A percentile compares a stretch with the other conserved stretches of the same genome.
Conservation (phyloP, 495 filamentous ascomycete genomes). For the Pyronema domesticum region DNA sequence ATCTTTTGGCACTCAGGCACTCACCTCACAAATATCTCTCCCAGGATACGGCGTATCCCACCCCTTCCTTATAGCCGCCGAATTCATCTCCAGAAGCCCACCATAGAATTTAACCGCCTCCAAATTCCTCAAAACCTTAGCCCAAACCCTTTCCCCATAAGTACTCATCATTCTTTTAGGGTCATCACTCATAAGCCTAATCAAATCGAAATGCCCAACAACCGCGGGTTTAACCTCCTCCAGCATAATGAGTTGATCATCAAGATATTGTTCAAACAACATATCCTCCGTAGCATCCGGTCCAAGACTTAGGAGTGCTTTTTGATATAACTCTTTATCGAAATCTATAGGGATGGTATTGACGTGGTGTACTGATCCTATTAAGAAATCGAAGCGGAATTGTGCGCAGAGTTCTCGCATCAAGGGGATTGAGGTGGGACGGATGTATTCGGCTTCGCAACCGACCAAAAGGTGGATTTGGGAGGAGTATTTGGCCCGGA, state of each 20-base stretch:
- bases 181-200: conserved; percentile 55
- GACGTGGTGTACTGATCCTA: conserved; percentile 84
- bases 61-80: conserved; percentile 69
- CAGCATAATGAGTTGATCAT: conserved; percentile 71
- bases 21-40: conserved; percentile 57
- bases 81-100: conserved; percentile 77
- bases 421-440: conserved; percentile 40
- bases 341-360: conserved; percentile 78
- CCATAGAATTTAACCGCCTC: conserved; percentile 49
- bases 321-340: conserved; percentile 45
- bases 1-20: conserved; percentile 11
- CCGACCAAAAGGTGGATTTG: conserved; percentile 71
- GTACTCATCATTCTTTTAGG: conserved; percentile 35
- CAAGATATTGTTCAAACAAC: conserved; percentile 68
- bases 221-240: conserved; percentile 51
- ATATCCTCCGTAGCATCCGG: conserved; percentile 45
- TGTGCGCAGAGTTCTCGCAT: conserved; percentile 41
- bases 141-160: conserved; percentile 47
- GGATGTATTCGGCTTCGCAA: conserved; percentile 86
- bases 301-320: conserved; percentile 26
- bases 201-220: conserved; percentile 87
- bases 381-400: conserved; percentile 61
- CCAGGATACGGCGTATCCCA: conserved; percentile 78
- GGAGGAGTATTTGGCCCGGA: conserved; percentile 50
- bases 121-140: conserved; percentile 54